A percentile compares a stretch with the other conserved stretches of the same genome.
These are phyloP conservation scores for Boletus bicolor DNA, from an alignment of 768 basidiomycete species.

Conservation along the genomic window DNA sequence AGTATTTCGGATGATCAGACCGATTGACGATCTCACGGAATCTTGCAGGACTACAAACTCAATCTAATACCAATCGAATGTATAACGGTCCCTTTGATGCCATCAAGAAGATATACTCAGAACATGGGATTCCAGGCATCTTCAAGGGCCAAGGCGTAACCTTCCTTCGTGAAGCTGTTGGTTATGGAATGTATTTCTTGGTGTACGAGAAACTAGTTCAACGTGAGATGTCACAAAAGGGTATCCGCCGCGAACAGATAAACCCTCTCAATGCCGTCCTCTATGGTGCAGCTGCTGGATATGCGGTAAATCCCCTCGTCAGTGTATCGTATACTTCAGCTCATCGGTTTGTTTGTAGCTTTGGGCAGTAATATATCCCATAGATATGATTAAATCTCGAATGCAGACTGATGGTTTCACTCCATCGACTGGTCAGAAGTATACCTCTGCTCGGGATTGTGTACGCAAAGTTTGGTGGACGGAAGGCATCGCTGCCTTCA, in stretches of 20 bases:
- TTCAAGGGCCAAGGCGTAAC: conserved; percentile 94
- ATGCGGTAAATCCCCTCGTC: conserved; percentile 58
- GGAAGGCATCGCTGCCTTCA: conserved; percentile 85
- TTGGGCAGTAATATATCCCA: conserved; percentile 92
- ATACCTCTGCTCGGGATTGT: conserved; percentile 79
- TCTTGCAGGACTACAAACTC: conserved; percentile 80
- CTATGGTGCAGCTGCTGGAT: conserved; percentile 91
- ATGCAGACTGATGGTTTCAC: conserved; percentile 94
- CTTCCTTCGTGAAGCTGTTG: conserved; percentile 74
- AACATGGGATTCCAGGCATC: conserved; percentile 77
- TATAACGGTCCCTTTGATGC: conserved; percentile 89
- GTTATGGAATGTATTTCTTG: conserved; percentile 87
- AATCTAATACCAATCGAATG: conserved; percentile 68
- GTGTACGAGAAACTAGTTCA: conserved; percentile 92
- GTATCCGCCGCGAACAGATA: conserved; percentile 73
- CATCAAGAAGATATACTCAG: conserved; percentile 73
- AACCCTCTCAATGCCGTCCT: conserved; percentile 73
- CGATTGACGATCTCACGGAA: conserved; percentile 1
- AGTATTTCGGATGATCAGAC: conserved; percentile 1
- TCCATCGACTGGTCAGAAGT: conserved; percentile 72
- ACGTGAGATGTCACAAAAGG: conserved; percentile 72
- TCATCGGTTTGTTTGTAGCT: conserved; percentile 43
- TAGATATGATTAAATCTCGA: conserved; percentile 94
- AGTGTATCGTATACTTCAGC: background rate
- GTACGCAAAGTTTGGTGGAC: conserved; percentile 77